A percentile compares a stretch with the other conserved stretches of the same genome.
These are phyloP conservation scores for Ramularia endophylla DNA, from an alignment of 2,329 filamentous ascomycete genomes.

Conservation along the genomic window DNA sequence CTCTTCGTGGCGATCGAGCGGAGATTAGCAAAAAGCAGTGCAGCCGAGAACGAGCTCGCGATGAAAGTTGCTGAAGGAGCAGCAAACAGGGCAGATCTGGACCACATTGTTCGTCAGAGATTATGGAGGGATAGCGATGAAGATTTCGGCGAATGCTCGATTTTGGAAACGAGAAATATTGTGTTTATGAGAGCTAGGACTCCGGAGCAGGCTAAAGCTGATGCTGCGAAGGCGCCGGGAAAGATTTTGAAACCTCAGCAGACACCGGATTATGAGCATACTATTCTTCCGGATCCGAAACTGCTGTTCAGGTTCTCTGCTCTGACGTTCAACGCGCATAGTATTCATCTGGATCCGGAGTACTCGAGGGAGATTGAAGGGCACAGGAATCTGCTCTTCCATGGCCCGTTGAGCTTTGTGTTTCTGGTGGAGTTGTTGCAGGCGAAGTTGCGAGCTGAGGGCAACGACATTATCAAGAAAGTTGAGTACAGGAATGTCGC, in stretches of 20 bases:
- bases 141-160: slow-evolving; percentile 37
- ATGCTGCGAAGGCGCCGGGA: slow-evolving; percentile 24
- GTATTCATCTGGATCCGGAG: slow-evolving; percentile 73
- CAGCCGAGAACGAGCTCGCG: slow-evolving; percentile 28
- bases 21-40: slow-evolving; percentile 35
- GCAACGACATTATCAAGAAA: slow-evolving; percentile 40
- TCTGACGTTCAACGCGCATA: slow-evolving; percentile 86
- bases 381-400: slow-evolving; percentile 69
- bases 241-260: slow-evolving; percentile 43
- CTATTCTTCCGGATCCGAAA: slow-evolving; percentile 58
- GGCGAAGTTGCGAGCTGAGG: slow-evolving; percentile 42
- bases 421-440: slow-evolving; percentile 66
- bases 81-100: slow-evolving; percentile 23
- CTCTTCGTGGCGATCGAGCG: slow-evolving; percentile 58
- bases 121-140: slow-evolving; percentile 41
- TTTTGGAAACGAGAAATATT: slow-evolving; percentile 56
- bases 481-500: slow-evolving; percentile 77
- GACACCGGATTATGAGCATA: slow-evolving; percentile 51
- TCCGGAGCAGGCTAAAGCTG: slow-evolving; percentile 32
- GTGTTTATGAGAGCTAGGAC: slow-evolving; percentile 56
- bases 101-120: slow-evolving; percentile 35
- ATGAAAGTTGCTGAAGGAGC: slow-evolving; percentile 35
- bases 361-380: slow-evolving; percentile 69
- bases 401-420: slow-evolving; percentile 75
- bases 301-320: slow-evolving; percentile 89